Percentiles rank a stretch among this genome's conserved stretches.
These are phyloP conservation scores for Globisporangium ultimum DNA, from an alignment of 352 stramenopile species.

Conservation along the genomic window DNA sequence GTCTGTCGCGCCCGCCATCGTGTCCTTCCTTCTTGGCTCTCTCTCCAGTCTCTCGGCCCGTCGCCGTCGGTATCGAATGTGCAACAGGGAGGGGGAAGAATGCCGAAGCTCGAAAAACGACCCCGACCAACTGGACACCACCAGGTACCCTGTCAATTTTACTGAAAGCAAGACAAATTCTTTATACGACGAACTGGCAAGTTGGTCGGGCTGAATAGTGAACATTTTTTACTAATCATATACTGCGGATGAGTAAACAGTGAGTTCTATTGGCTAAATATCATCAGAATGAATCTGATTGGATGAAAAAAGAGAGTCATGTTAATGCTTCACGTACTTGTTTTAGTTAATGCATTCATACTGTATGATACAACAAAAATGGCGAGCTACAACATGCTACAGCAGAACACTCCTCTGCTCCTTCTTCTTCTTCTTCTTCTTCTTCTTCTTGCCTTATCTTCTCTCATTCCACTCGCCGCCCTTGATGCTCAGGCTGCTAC, in stretches of 20 bases:
- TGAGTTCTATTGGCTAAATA: constrained; percentile 3
- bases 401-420: too few relatives aligned
- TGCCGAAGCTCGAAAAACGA: not conserved
- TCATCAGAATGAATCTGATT: not conserved
- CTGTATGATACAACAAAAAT: constrained; percentile 14
- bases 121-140: not conserved
- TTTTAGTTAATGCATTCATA: constrained; percentile 6
- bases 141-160: not conserved
- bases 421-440: too few relatives aligned
- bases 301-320: not conserved
- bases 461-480: too few relatives aligned
- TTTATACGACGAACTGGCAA: not conserved
- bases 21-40: constrained; percentile 17
- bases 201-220: not conserved
- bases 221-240: not conserved
- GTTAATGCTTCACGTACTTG: not conserved
- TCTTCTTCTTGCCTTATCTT: too few relatives aligned
- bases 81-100: constrained; percentile 8
- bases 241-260: not conserved
- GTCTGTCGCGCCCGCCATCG: constrained; percentile 31
- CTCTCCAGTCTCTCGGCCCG: too few relatives aligned
- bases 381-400: not conserved
- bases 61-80: too few relatives aligned
- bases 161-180: constrained; percentile 8
- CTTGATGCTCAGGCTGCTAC: not conserved